Evolutionary conservation across 2,329 filamentous ascomycete species (phyloP).

Genomic region (Botrytis galanthina): DNA sequence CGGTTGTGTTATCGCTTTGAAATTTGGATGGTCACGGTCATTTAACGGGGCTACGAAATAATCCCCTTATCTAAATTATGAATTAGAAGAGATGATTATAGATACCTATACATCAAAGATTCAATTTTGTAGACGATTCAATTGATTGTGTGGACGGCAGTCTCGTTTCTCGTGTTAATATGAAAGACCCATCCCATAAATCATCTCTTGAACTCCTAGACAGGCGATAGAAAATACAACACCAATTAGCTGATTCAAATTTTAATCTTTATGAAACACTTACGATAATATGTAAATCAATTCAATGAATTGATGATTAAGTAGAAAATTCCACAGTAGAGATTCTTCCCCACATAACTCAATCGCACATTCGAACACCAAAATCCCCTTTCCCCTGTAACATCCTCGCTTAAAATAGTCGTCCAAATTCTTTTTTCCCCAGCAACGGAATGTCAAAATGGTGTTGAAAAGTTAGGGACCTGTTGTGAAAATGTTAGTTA

Average conservation of each 20-base stretch:
- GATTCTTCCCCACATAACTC: background rate
- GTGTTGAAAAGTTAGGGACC: background rate
- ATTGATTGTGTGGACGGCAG: background rate
- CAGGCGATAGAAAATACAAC: too few relatives aligned
- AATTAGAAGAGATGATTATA: background rate
- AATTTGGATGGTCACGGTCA: background rate
- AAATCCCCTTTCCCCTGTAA: background rate
- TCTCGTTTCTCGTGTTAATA: background rate
- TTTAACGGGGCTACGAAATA: background rate
- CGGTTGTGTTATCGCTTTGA: background rate
- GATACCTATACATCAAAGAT: background rate
- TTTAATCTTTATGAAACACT: rapidly evolving
- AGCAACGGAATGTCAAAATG: background rate
- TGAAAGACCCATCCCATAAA: too few relatives aligned
- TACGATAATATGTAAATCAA: background rate
- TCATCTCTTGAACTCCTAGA: too few relatives aligned
- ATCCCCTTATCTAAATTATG: background rate
- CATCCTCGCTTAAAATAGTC: background rate
- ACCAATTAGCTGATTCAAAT: background rate
- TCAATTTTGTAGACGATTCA: background rate
- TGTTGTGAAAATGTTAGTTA: too few relatives aligned
- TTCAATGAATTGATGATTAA: background rate
- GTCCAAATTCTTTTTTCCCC: background rate
- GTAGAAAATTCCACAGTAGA: background rate
- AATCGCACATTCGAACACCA: background rate